Evolutionary conservation across 805 yeast genomes (phyloP), one percentile per base, ranked within the genome.

Genomic region (Grigorovia transvaalensis): DNA sequence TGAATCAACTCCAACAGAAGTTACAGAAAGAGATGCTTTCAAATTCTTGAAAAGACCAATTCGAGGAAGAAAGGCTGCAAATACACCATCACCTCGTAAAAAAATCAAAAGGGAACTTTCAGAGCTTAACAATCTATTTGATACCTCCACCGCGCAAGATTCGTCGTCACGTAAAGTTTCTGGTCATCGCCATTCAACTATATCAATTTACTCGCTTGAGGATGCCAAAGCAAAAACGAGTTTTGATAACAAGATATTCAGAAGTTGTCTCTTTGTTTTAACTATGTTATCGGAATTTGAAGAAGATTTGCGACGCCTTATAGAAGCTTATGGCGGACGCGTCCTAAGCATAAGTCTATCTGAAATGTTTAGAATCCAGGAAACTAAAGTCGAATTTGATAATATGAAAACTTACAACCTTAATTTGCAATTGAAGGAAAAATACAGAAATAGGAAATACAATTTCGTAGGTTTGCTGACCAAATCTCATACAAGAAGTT

Each of bases 401-500:
- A 46, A 45, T 12, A 13, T 15, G 3, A 23, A 40, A 5, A 45
- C 27, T 27, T 49, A 45, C 45, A 2, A 23, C 8, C 18, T 63
- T 27, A 50, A 53, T 4, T 46, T 59, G n/a, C 45, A 46, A 0
- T 56, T 59, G 54, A 53, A 54, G 11, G 43, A 56, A 20, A 38
- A 51, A 7, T 29, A 33, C n/a, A 8, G 17, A n/a, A 23, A 11
- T 8, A 45, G 54, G 9, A 52, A 56, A 1, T 72, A 64, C 54
- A 71, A 59, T 35, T 86, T 88, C 67, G 88, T 77, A 1, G 90
- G 90, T 1, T 70, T 86, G 38, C 67, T 89, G 1, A 75, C 91
- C 0, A 75, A 74, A 42, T 73, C 73, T 33, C 75, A 77, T 52
- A 72, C 78, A 18, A 70, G 96, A 41, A 86, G 89, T 47, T 74